Evolutionary conservation across 306 rosid genomes (phyloP).

Genomic region (Arachis stenosperma): DNA sequence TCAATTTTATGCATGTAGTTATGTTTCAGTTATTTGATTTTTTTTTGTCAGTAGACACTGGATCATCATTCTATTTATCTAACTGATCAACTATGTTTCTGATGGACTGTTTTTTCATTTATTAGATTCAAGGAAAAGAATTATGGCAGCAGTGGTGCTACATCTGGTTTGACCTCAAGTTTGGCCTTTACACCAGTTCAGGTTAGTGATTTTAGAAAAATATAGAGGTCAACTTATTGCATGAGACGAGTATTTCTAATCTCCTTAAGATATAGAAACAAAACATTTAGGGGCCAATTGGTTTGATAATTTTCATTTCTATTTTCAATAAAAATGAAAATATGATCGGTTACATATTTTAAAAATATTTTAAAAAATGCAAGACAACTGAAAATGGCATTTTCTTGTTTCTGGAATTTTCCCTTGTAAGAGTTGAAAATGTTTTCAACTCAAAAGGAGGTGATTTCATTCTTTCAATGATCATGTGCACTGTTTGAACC

Average conservation of each 20-base stretch:
- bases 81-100: conserved; percentile 19
- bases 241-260: not conserved
- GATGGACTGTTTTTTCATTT: conserved; percentile 37
- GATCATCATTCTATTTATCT: conserved; percentile 24
- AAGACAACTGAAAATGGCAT: too few relatives aligned
- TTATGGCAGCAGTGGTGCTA: conserved; percentile 77
- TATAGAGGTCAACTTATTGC: not conserved
- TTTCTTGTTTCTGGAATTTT: too few relatives aligned
- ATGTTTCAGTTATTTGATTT: conserved; percentile 21
- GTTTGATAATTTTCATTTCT: too few relatives aligned
- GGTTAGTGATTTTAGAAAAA: conserved; percentile 34
- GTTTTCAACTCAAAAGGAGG: too few relatives aligned
- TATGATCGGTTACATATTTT: too few relatives aligned
- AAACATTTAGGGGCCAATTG: too few relatives aligned
- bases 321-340: too few relatives aligned
- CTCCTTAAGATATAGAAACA: not conserved
- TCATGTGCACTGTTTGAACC: too few relatives aligned
- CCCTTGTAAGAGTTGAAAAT: too few relatives aligned
- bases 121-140: conserved; percentile 72
- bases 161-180: conserved; percentile 77
- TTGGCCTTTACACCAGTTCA: conserved; percentile 82
- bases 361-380: too few relatives aligned
- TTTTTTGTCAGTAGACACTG: not conserved
- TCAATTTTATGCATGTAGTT: conserved; percentile 20
- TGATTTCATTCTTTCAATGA: too few relatives aligned